phyloP scores from a whole-genome alignment of 768 basidiomycete species.

The Tylopilus vinaceipallidus region DNA sequence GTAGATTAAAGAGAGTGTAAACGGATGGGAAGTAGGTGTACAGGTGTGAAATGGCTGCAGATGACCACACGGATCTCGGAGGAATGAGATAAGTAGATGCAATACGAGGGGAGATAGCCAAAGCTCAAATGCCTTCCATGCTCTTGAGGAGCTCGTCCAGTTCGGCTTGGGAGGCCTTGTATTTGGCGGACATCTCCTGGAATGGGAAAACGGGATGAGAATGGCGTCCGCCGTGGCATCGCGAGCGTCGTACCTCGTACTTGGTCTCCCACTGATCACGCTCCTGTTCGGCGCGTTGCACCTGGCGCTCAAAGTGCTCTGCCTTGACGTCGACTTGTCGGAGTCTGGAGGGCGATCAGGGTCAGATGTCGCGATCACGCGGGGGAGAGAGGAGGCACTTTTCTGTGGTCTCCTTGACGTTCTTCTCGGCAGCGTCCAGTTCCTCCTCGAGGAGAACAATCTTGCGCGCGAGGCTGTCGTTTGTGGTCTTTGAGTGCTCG shows the following conservation, averaged over 20 bases:
- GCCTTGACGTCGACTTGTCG: constrained; percentile 98
- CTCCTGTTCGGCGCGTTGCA: constrained; percentile 83
- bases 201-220: not conserved
- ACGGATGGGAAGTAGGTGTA: constrained; percentile 19
- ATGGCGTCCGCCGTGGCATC: too few species aligned
- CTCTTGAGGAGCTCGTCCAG: constrained; percentile 76
- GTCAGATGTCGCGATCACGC: constrained; percentile 13
- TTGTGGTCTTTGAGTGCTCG: constrained; percentile 66
- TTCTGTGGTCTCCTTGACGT: constrained; percentile 93
- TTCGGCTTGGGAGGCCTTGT: constrained; percentile 70
- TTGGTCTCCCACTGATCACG: constrained; percentile 94
- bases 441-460: constrained; percentile 93
- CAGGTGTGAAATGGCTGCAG: constrained; percentile 18
- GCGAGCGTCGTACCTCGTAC: constrained; percentile 67
- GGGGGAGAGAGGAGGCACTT: constrained; percentile 58
- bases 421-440: constrained; percentile 93
- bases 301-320: constrained; percentile 95
- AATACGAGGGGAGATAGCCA: not conserved
- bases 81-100: constrained; percentile 5
- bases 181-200: constrained; percentile 73
- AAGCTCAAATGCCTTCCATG: constrained; percentile 67
- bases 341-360: constrained; percentile 52
- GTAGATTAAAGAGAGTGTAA: constrained; percentile 24
- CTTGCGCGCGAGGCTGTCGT: constrained; percentile 77
- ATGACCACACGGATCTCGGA: constrained; percentile 12